Conservation (phyloP, 139 green algal genomes). For the Asterochloris sp. region DNA sequence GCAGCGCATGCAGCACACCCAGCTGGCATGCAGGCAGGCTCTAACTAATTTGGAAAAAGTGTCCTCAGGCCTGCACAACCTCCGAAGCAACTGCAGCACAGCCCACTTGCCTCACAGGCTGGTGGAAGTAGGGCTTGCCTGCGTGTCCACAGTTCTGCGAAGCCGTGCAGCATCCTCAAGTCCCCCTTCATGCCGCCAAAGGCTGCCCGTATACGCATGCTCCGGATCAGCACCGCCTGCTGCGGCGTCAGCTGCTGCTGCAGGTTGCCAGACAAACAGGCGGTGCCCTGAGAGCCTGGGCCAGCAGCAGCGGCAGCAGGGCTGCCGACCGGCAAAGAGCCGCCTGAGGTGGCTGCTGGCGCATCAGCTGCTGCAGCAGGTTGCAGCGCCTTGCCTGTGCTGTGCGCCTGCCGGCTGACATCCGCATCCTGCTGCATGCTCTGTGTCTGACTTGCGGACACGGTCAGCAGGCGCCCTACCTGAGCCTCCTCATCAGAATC, state of each 20-base stretch:
- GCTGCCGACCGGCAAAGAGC: neutral
- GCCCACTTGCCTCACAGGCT: neutral
- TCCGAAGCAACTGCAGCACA: neutral
- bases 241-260: neutral
- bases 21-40: too few relatives aligned
- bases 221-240: slow-evolving; percentile 36
- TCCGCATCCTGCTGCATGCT: too few relatives aligned
- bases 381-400: too few relatives aligned
- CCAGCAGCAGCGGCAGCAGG: neutral
- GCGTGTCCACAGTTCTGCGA: slow-evolving; percentile 25
- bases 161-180: slow-evolving; percentile 42
- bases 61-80: neutral
- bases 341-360: too few relatives aligned
- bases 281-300: neutral
- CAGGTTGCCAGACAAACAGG: too few relatives aligned
- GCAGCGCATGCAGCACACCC: neutral
- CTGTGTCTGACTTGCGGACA: too few relatives aligned
- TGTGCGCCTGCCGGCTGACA: too few relatives aligned
- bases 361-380: too few relatives aligned
- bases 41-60: neutral
- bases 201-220: slow-evolving; percentile 39
- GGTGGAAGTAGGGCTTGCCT: neutral
- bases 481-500: too few relatives aligned
- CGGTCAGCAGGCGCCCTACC: too few relatives aligned
- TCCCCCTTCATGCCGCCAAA: slow-evolving; percentile 56